A percentile compares a stretch with the other conserved stretches of the same genome.
These are phyloP conservation scores for Zangia roseola DNA, from an alignment of 768 basidiomycete species.

Conservation along the genomic window DNA sequence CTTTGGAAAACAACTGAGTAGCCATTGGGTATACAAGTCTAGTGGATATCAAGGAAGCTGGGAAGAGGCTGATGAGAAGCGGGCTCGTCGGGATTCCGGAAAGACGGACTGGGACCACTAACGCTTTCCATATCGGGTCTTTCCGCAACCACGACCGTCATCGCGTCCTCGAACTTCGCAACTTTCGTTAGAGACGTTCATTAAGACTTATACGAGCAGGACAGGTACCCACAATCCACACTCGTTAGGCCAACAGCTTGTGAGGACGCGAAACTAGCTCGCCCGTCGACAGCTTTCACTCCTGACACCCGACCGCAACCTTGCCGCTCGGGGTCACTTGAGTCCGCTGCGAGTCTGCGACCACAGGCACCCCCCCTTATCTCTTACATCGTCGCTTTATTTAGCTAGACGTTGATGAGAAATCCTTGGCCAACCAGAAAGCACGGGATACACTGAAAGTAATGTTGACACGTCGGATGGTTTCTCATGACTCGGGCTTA, in stretches of 20 bases:
- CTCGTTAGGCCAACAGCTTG: too few species aligned
- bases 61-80: neutral
- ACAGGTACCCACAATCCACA: too few species aligned
- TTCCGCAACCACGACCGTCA: slow-evolving; percentile 3
- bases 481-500: slow-evolving; percentile 4
- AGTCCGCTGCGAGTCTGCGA: too few species aligned
- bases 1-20: slow-evolving; percentile 29
- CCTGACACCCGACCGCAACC: too few species aligned
- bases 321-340: neutral
- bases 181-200: neutral
- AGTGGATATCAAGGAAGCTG: slow-evolving; percentile 4
- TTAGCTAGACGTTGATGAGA: neutral
- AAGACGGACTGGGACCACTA: slow-evolving; percentile 17
- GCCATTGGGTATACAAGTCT: slow-evolving; percentile 24
- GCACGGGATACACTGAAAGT: neutral
- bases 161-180: too few species aligned
- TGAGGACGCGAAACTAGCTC: neutral
- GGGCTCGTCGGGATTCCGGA: neutral
- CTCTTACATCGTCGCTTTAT: slow-evolving; percentile 1
- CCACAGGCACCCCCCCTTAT: neutral
- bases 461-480: neutral
- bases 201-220: too few species aligned
- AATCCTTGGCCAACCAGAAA: neutral
- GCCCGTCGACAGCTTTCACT: neutral
- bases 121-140: slow-evolving; percentile 23